Percentiles rank a stretch among this genome's conserved stretches.
Conservation (phyloP, 495 filamentous ascomycete species). For the Darksidea phi region DNA sequence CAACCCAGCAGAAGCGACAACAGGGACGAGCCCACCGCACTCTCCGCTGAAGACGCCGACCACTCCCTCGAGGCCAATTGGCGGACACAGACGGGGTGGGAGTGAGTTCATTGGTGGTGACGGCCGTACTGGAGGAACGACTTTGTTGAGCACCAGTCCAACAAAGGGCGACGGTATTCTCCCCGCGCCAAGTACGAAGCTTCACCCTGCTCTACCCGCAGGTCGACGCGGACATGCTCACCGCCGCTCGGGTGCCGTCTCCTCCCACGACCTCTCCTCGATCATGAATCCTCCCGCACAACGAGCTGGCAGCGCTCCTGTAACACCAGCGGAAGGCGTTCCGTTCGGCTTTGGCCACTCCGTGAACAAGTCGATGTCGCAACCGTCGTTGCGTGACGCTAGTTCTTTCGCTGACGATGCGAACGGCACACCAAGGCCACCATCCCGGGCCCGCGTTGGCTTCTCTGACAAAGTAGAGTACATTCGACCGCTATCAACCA, state of each 20-base stretch:
- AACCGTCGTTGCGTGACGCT: conserved; percentile 30
- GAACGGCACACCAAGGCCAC: conserved; percentile 41
- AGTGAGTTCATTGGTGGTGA: conserved; percentile 81
- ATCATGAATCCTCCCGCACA: conserved; percentile 62
- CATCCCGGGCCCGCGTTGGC: conserved; percentile 55
- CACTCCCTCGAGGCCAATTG: conserved; percentile 49
- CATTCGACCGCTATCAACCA: conserved; percentile 69
- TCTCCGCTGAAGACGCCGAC: conserved; percentile 36
- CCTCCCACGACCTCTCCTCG: conserved; percentile 74
- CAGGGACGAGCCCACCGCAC: conserved; percentile 35
- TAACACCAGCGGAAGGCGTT: conserved; percentile 58
- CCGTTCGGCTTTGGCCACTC: conserved; percentile 23
- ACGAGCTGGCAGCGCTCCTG: conserved; percentile 63
- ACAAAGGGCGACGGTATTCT: conserved; percentile 60
- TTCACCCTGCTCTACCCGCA: conserved; percentile 47
- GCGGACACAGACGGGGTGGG: conserved; percentile 65
- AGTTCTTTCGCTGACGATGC: conserved; percentile 28
- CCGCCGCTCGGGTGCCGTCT: conserved; percentile 81
- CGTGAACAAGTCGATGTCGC: conserved; percentile 37
- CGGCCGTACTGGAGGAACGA: conserved; percentile 57
- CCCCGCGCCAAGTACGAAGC: conserved; percentile 49
- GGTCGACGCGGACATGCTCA: conserved; percentile 73
- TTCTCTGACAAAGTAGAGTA: conserved; percentile 64
- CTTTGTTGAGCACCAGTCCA: conserved; percentile 61
- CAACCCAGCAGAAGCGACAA: conserved; percentile 37